These are phyloP conservation scores for Flaveria ramosissima DNA, from an alignment of 129 eudicot genomes.

Conservation along the genomic window DNA sequence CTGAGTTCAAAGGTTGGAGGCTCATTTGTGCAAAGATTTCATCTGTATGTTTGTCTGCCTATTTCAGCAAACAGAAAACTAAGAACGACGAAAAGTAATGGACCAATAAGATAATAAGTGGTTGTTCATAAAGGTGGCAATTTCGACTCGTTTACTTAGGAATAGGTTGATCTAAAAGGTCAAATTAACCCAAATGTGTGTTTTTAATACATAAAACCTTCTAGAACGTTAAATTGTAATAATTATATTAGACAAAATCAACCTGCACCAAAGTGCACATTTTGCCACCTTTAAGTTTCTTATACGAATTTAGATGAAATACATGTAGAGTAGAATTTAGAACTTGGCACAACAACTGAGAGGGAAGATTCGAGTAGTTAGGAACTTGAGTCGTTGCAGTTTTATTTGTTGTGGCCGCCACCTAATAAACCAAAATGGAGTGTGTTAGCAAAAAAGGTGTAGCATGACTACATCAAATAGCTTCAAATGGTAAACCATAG, in stretches of 20 bases:
- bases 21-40: slow-evolving; percentile 98
- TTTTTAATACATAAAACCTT: neutral
- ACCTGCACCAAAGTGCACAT: neutral
- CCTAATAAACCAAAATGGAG: slow-evolving; percentile 45
- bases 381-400: slow-evolving; percentile 90
- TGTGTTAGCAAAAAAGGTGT: neutral
- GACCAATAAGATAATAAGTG: neutral
- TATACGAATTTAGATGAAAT: slow-evolving; percentile 28
- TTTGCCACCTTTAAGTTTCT: slow-evolving; percentile 3
- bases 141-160: slow-evolving; percentile 1
- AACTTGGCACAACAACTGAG: slow-evolving; percentile 96
- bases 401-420: slow-evolving; percentile 85
- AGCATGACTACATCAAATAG: neutral
- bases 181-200: neutral
- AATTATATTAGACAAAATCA: neutral
- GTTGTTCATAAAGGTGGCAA: neutral
- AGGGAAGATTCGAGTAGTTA: slow-evolving; percentile 86
- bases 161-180: neutral
- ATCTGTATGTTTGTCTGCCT: slow-evolving; percentile 97
- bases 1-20: slow-evolving; percentile 93
- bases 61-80: slow-evolving; percentile 15
- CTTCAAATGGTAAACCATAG: neutral
- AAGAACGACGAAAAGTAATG: neutral
- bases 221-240: neutral
- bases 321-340: slow-evolving; percentile 92